Conservation (phyloP, 2,329 filamentous ascomycete genomes). For the Fusarium chlamydosporum region DNA sequence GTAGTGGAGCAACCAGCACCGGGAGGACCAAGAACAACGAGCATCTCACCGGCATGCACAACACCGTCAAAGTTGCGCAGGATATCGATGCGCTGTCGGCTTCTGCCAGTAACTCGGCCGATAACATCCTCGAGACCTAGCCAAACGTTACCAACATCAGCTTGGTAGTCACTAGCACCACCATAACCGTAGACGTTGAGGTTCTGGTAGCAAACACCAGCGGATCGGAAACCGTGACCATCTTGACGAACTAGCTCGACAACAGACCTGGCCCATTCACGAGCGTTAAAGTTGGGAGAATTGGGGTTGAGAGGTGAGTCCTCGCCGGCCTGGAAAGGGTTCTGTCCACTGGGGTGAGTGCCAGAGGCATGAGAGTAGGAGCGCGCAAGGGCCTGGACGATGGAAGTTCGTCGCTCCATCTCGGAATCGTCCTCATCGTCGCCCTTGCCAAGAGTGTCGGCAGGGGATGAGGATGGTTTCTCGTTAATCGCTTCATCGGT, state of each 20-base stretch:
- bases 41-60: slow-evolving; percentile 79
- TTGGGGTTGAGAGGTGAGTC: slow-evolving; percentile 68
- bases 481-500: slow-evolving; percentile 47
- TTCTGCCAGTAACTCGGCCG: slow-evolving; percentile 65
- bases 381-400: slow-evolving; percentile 69
- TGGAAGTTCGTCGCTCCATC: slow-evolving; percentile 64
- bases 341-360: slow-evolving; percentile 53
- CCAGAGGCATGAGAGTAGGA: slow-evolving; percentile 67
- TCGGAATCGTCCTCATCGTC: slow-evolving; percentile 56
- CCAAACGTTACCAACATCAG: slow-evolving; percentile 74
- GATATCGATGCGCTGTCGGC: slow-evolving; percentile 74
- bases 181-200: slow-evolving; percentile 78
- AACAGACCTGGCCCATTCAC: slow-evolving; percentile 72
- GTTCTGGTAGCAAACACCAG: slow-evolving; percentile 76
- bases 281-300: slow-evolving; percentile 67
- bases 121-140: slow-evolving; percentile 62
- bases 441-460: slow-evolving; percentile 52
- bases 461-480: slow-evolving; percentile 50
- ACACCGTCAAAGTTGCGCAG: slow-evolving; percentile 76
- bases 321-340: slow-evolving; percentile 65
- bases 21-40: slow-evolving; percentile 80
- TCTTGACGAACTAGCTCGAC: slow-evolving; percentile 66
- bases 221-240: slow-evolving; percentile 70
- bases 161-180: slow-evolving; percentile 78
- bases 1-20: slow-evolving; percentile 86